Conservation (phyloP, 2,329 filamentous ascomycete species). For the Fusarium sp. region DNA sequence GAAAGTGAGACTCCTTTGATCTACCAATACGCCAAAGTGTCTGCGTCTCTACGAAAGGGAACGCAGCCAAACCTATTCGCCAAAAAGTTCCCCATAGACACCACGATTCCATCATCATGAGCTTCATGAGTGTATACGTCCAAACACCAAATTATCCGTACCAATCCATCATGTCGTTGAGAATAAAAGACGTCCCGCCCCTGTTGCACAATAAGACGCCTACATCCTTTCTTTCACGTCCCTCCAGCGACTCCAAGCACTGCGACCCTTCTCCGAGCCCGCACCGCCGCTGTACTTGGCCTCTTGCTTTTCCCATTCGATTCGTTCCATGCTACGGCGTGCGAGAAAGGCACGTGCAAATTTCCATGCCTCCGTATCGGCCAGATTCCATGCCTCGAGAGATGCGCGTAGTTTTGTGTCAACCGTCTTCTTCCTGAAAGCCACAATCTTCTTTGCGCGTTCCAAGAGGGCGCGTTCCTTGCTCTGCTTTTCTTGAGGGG, state of each 20-base stretch:
- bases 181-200: not conserved
- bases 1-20: conserved; percentile 7
- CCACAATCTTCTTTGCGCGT: conserved; percentile 58
- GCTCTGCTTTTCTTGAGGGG: conserved; percentile 61
- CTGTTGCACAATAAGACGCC: not conserved
- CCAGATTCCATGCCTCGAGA: conserved; percentile 73
- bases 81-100: not conserved
- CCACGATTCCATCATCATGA: not conserved
- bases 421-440: conserved; percentile 55
- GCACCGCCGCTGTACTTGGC: conserved; percentile 69
- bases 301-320: conserved; percentile 76
- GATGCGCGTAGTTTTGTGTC: conserved; percentile 61
- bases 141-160: not conserved
- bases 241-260: conserved; percentile 50
- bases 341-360: conserved; percentile 76
- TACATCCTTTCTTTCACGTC: conserved; percentile 39
- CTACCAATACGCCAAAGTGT: not conserved
- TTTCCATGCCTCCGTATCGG: conserved; percentile 80
- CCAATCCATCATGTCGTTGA: not conserved
- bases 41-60: not conserved
- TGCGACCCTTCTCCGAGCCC: conserved; percentile 59
- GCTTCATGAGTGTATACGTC: conserved; percentile 3
- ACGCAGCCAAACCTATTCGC: not conserved
- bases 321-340: conserved; percentile 67
- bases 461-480: conserved; percentile 64